Evolutionary conservation across 768 basidiomycete species (phyloP), one percentile per base, ranked within the genome.

Genomic region (Cystofilobasidium bisporidii): DNA sequence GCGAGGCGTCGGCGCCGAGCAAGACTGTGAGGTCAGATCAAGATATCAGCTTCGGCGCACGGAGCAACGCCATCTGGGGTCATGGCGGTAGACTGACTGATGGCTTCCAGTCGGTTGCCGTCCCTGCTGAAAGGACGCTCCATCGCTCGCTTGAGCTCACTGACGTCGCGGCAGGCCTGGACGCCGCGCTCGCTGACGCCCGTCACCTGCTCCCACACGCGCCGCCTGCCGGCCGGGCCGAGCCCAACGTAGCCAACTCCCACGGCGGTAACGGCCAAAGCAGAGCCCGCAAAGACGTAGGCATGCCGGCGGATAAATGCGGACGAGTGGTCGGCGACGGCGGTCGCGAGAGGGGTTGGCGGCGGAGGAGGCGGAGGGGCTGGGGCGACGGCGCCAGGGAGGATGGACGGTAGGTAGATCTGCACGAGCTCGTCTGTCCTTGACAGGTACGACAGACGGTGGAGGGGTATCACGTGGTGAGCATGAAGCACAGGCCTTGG

Each of bases 1-100:
- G 61, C 28, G 67, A 36, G 9, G 67, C 53, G 38, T 68, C 67
- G 20, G 61, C 67, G 5, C 67, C 67, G 50, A 68, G 61, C 30
- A 68, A 53, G n/a, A 68, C 53, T 65, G 57, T 14, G n/a, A 22
- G 9, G 3, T 33, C 28, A n/a, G 4, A 9, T 40, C 17, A 22
- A 15, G 6, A 32, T 32, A 41, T 3, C 3, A 41, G 61, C 22
- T n/a, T 22, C 17, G n/a, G n/a, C n/a, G n/a, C n/a, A n/a, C n/a
- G n/a, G n/a, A n/a, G n/a, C n/a, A n/a, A n/a, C 36, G 36, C 36
- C 22, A 15, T 20, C 22, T n/a, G n/a, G n/a, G n/a, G n/a, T n/a
- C n/a, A n/a, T n/a, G n/a, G n/a, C n/a, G n/a, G n/a, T n/a, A 18
- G 24, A 63, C 62, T 26, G 12, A 63, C 62, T 41, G 41, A 65